phyloP scores from a whole-genome alignment of 2,329 filamentous ascomycete genomes.

The Raffaelea arxii region DNA sequence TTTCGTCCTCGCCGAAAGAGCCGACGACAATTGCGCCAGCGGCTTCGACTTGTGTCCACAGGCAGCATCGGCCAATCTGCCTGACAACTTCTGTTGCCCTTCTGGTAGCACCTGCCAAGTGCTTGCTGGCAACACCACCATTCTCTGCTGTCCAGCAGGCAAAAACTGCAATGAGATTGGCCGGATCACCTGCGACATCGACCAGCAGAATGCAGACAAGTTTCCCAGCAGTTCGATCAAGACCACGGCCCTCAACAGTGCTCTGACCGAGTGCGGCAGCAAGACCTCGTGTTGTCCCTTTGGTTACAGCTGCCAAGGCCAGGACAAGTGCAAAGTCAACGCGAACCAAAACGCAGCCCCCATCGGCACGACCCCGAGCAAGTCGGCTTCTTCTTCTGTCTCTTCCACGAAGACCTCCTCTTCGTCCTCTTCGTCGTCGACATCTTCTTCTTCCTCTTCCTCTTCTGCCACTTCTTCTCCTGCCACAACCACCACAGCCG shows the following conservation, averaged over 20 bases:
- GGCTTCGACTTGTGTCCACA: constrained; percentile 42
- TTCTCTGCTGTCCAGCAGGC: constrained; percentile 59
- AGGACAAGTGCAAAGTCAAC: constrained; percentile 40
- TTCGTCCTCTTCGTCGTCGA: constrained; percentile 12
- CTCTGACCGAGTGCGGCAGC: constrained; percentile 50
- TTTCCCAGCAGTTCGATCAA: constrained; percentile 54
- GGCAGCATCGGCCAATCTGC: constrained; percentile 31
- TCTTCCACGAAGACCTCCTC: constrained; percentile 12
- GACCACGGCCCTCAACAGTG: constrained; percentile 49
- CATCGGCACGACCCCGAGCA: constrained; percentile 8
- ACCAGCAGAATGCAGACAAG: constrained; percentile 49
- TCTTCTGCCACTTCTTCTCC: constrained; percentile 11
- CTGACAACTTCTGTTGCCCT: constrained; percentile 59
- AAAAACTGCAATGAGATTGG: constrained; percentile 49
- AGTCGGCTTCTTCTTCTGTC: constrained; percentile 13
- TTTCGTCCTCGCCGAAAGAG: constrained; percentile 2
- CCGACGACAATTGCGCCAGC: constrained; percentile 13
- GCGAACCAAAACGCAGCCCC: constrained; percentile 35
- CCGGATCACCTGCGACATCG: constrained; percentile 55
- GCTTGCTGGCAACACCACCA: constrained; percentile 55
- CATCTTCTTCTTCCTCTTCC: constrained; percentile 14
- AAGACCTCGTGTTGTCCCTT: constrained; percentile 56
- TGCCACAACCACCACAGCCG: constrained; percentile 13
- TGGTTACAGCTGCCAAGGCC: constrained; percentile 53
- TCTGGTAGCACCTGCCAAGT: constrained; percentile 42